Conservation (phyloP, 2,329 filamentous ascomycete species). For the Fusarium xyrophilum region DNA sequence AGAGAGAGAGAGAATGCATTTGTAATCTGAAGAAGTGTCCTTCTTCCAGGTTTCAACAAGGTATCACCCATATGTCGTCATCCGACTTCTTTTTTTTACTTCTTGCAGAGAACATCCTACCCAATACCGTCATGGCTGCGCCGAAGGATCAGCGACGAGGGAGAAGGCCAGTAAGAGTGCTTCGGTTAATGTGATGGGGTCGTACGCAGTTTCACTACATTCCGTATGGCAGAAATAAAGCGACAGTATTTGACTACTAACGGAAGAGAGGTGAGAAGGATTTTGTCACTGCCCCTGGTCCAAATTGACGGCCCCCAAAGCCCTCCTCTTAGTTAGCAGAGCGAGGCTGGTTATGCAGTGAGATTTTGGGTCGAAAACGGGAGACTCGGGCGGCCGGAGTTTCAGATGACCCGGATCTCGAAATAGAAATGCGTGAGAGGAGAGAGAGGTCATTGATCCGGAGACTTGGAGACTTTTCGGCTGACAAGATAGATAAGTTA, state of each 20-base stretch:
- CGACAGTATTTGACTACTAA: rapidly evolving
- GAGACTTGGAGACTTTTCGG: background rate
- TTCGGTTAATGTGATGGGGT: background rate
- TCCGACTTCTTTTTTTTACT: background rate
- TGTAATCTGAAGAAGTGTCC: background rate
- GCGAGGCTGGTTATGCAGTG: background rate
- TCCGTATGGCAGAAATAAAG: background rate
- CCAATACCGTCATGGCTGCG: background rate
- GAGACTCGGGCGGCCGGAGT: background rate
- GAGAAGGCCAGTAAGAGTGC: background rate
- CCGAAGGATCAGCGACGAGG: background rate
- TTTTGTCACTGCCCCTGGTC: background rate
- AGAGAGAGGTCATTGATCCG: background rate
- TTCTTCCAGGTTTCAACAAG: background rate
- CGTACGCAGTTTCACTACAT: background rate
- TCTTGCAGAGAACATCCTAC: background rate
- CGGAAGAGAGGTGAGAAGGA: rapidly evolving
- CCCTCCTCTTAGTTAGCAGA: background rate
- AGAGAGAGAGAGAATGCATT: background rate
- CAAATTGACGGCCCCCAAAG: background rate
- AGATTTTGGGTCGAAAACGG: background rate
- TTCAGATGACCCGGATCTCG: background rate
- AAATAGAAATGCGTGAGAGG: background rate
- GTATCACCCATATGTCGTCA: background rate
- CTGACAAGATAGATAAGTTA: background rate